phyloP scores from a whole-genome alignment of 2,329 filamentous ascomycete genomes.

The Neonectria hederae region DNA sequence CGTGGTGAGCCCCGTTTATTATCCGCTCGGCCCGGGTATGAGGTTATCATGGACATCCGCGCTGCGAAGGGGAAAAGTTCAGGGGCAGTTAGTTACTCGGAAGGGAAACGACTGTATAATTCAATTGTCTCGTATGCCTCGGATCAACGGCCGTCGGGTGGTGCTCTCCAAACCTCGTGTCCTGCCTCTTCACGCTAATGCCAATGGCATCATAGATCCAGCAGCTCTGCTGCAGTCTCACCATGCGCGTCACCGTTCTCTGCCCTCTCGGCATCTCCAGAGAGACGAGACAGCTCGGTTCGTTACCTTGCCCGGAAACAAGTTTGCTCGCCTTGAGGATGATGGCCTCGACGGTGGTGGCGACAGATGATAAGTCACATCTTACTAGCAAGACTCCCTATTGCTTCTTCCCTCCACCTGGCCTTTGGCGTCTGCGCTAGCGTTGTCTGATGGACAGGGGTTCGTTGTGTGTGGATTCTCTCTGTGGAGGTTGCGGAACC shows the following conservation, averaged over 20 bases:
- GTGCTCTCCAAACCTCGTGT: background rate
- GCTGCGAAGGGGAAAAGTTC: background rate
- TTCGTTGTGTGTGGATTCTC: background rate
- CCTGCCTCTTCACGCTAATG: conserved; percentile 28
- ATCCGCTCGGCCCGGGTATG: background rate
- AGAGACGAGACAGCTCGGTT: conserved; percentile 18
- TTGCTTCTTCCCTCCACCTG: conserved; percentile 30
- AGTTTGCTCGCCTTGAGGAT: conserved; percentile 1
- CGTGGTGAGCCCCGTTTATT: background rate
- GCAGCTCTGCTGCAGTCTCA: conserved; percentile 28
- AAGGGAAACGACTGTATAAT: background rate
- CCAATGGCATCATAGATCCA: conserved; percentile 35
- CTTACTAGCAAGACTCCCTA: conserved; percentile 18
- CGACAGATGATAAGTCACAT: conserved; percentile 36
- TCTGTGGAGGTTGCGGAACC: background rate
- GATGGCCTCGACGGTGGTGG: conserved; percentile 19
- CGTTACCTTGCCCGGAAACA: conserved; percentile 16
- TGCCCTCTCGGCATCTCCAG: conserved; percentile 29
- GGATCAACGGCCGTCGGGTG: conserved; percentile 9
- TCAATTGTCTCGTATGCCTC: conserved; percentile 15
- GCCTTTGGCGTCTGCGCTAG: conserved; percentile 13
- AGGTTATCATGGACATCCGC: background rate
- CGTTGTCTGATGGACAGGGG: conserved; percentile 27
- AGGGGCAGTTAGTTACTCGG: background rate
- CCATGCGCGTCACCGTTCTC: conserved; percentile 14